Evolutionary conservation across 805 yeast species (phyloP).

Genomic region (Saccharomycopsis javanensis): DNA sequence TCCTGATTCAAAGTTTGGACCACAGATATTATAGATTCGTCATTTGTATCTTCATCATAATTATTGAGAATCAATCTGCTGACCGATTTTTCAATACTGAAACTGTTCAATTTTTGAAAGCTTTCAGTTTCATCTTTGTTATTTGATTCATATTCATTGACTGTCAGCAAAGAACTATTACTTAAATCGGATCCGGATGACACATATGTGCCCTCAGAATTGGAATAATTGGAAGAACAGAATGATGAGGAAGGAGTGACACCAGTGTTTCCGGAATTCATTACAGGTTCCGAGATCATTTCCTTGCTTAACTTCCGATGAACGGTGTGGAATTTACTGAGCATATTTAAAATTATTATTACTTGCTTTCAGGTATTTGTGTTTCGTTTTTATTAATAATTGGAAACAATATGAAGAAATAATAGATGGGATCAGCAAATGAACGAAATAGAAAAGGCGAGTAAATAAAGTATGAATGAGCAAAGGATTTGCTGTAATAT

Average conservation of each 20-base stretch:
- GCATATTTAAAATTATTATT: neutral
- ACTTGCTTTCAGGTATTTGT: no score
- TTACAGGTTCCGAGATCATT: neutral
- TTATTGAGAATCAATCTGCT: neutral
- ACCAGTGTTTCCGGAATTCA: neutral
- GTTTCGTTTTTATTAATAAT: no score
- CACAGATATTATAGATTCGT: neutral
- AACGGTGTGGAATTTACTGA: neutral
- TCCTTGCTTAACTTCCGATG: neutral
- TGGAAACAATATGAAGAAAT: no score
- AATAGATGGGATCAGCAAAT: no score
- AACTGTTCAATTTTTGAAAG: neutral
- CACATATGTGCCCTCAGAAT: neutral
- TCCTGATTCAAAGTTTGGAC: conserved; percentile 4
- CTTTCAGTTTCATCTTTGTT: neutral
- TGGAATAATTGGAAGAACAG: neutral
- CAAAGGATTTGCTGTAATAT: no score
- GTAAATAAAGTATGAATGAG: no score
- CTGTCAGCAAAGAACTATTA: neutral
- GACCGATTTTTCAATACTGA: neutral
- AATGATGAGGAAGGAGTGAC: neutral
- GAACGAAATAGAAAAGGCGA: no score
- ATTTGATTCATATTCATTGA: neutral
- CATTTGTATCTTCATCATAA: neutral
- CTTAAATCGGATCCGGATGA: neutral